Base-by-base conservation (phyloP, 2,329 filamentous ascomycete species). In the Paecilomyces sp. region DNA sequence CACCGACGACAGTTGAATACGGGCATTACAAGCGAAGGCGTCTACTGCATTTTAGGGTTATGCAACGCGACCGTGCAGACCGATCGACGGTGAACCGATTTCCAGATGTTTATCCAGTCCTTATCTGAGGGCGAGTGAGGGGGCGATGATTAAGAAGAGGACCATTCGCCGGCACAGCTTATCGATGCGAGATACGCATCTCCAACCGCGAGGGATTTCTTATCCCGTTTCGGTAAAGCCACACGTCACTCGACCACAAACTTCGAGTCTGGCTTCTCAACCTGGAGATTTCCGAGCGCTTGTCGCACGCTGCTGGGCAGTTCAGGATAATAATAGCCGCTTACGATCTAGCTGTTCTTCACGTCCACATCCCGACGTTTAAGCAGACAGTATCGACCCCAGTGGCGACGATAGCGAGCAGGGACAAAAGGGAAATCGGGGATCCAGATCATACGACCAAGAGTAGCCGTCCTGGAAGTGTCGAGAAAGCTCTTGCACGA, bases 381-480 rank as follows among this genome's bases (percentile, higher is more conserved):
- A 64, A 97, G 76, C 57, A 99, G 79, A 73, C 94, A 99, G 74
- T 97, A 95, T 57, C 86, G 82, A 18, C 92, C 94, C 91, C 92
- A 97, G 74, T 85, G 87, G 60, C 93, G 85, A 66, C 82, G 85
- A 64, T 86, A 87, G 61, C 81, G 82, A 51, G 85, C 81, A 0
- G 92, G 92, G 13, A 96, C 77, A 47, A 91, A 76, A 0, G 82
- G 76, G 62, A 86, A 76, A 64, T 91, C 83, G 2, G 94, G 94
- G 36, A 96, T 72, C 90, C 91, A 97, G 54, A 96, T 76, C 8
- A 90, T 83, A 62, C 94, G 85, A 1, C 89, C 89, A 4, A 97
- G 63, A 11, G 90, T 75, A 52, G 87, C 82, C 0, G 93, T 97
- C 60, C 82, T 83, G 3, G 84, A 84, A 0, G 89, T 84, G 72